These are phyloP conservation scores for Anaeromyces robustus DNA, from an alignment of 192 early-diverging fungal species.

Conservation along the genomic window DNA sequence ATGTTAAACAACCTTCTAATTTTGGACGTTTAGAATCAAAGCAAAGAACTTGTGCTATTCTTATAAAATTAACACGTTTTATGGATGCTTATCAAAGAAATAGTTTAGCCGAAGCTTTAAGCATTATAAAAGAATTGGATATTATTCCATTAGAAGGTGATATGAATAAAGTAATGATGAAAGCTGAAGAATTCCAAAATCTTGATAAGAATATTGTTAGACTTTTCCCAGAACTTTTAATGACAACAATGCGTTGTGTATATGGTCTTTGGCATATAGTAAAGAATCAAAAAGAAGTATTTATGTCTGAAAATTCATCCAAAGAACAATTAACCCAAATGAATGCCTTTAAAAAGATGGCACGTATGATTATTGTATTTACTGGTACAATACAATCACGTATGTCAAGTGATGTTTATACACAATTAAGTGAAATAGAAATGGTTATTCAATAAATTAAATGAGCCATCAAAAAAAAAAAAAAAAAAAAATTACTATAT, in stretches of 20 bases:
- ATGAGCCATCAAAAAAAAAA: too few species aligned
- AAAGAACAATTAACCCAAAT: conserved; percentile 31
- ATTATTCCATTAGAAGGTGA: conserved; percentile 50
- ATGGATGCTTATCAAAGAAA: conserved; percentile 23
- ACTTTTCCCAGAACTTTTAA: conserved; percentile 58
- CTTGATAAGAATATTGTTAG: conserved; percentile 53
- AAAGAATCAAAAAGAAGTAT: conserved; percentile 18
- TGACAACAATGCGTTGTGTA: conserved; percentile 37
- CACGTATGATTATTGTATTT: conserved; percentile 59
- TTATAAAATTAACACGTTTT: conserved; percentile 50
- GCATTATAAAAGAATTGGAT: conserved; percentile 33
- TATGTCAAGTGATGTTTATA: conserved; percentile 64
- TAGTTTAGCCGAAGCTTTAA: conserved; percentile 34
- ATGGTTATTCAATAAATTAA: conserved; percentile 38
- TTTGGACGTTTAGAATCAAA: conserved; percentile 14
- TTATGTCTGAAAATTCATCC: conserved; percentile 34
- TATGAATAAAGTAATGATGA: conserved; percentile 30
- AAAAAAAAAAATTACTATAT: too few species aligned
- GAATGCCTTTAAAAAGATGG: conserved; percentile 33
- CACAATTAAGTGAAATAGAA: conserved; percentile 53
- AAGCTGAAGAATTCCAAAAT: conserved; percentile 43
- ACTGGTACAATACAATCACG: conserved; percentile 72
- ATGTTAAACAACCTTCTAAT: conserved; percentile 26
- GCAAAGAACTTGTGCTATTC: conserved; percentile 29
- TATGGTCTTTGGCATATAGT: neutral